Percentiles rank a stretch among this genome's conserved stretches.
Evolutionary conservation across 73 alveolate species (phyloP).

Genomic region (Uronychia setigera): DNA sequence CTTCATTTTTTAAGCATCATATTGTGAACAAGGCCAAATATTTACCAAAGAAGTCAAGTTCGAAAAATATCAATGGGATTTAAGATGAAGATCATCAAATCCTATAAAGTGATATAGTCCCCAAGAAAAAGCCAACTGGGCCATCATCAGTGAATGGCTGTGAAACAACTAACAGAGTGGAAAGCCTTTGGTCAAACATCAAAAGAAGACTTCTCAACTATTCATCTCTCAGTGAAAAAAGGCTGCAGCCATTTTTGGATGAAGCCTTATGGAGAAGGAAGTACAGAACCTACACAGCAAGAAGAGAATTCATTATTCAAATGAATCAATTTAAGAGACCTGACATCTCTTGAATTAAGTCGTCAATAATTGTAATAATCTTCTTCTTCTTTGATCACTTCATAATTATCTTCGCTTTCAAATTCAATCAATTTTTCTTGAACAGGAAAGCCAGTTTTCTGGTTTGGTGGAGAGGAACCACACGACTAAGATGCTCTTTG

Average conservation of each 20-base stretch:
- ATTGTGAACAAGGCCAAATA: slow-evolving; percentile 36
- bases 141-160: slow-evolving; percentile 22
- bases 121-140: no score
- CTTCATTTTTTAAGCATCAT: slow-evolving; percentile 25
- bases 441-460: not conserved
- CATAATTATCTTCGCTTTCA: no score
- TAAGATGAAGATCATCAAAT: no score
- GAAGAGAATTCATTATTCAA: slow-evolving; percentile 41
- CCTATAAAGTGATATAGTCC: no score
- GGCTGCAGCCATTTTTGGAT: slow-evolving; percentile 29
- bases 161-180: slow-evolving; percentile 44
- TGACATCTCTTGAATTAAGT: no score
- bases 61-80: no score
- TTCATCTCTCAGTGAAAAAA: slow-evolving; percentile 7
- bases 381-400: no score
- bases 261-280: slow-evolving; percentile 50
- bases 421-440: no score
- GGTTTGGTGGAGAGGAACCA: not conserved
- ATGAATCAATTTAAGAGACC: slow-evolving; percentile 17
- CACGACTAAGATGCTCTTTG: not conserved
- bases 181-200: slow-evolving; percentile 31
- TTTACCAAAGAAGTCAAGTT: no score
- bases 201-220: slow-evolving; percentile 23
- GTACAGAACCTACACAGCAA: slow-evolving; percentile 36
- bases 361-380: no score